Percentiles rank a stretch among this genome's conserved stretches.
These are phyloP conservation scores for Colletotrichum sp. DNA, from an alignment of 2,329 filamentous ascomycete species.

Conservation along the genomic window DNA sequence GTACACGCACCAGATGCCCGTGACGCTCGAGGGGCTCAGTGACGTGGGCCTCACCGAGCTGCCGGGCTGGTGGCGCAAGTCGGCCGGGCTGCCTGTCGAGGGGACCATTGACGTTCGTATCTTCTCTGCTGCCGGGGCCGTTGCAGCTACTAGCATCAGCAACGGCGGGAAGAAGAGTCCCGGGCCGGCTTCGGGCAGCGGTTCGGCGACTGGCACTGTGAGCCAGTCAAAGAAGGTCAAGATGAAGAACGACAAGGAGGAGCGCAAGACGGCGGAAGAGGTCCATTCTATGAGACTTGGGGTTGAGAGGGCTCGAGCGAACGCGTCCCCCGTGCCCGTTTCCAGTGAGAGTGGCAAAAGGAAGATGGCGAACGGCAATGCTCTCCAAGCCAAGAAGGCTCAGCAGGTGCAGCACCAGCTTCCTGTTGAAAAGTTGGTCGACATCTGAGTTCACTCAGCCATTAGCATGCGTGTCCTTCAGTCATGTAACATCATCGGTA, in stretches of 20 bases:
- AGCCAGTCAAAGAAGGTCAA: background rate
- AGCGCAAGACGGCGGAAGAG: slow-evolving; percentile 9
- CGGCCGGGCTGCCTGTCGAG: slow-evolving; percentile 5
- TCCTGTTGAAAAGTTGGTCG: slow-evolving; percentile 9
- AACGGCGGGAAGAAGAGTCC: background rate
- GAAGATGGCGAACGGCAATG: background rate
- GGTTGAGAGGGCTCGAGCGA: background rate
- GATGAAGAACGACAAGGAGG: background rate
- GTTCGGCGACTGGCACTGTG: background rate
- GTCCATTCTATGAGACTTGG: background rate
- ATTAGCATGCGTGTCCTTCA: too few species aligned
- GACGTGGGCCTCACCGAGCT: slow-evolving; percentile 45
- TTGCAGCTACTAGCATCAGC: background rate
- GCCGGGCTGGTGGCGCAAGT: slow-evolving; percentile 46
- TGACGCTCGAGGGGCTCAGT: slow-evolving; percentile 40
- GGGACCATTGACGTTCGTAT: slow-evolving; percentile 14
- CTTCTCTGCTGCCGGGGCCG: background rate
- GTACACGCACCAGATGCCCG: slow-evolving; percentile 53
- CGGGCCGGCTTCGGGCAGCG: background rate
- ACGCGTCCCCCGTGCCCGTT: background rate
- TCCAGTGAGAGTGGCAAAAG: background rate
- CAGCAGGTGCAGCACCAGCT: background rate
- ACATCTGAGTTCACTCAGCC: background rate
- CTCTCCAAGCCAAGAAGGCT: background rate
- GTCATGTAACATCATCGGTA: background rate